These are phyloP conservation scores for Leccinellum rugosiceps DNA, from an alignment of 768 basidiomycete genomes.

Conservation along the genomic window DNA sequence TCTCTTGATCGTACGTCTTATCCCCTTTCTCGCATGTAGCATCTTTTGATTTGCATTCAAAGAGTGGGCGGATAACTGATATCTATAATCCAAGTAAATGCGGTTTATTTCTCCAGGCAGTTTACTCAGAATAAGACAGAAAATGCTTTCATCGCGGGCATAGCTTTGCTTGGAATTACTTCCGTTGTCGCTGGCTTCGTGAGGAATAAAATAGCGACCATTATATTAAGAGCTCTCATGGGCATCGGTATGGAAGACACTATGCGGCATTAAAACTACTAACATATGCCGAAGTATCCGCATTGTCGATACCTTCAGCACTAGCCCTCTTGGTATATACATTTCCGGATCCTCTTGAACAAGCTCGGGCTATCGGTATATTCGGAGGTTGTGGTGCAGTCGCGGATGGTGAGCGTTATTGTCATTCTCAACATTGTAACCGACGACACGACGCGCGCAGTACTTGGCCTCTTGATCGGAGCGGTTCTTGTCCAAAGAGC, in stretches of 20 bases:
- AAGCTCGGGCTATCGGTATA: constrained; percentile 45
- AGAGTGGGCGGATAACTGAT: constrained; percentile 28
- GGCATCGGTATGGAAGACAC: constrained; percentile 38
- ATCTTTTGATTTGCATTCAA: constrained; percentile 8
- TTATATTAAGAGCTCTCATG: constrained; percentile 49
- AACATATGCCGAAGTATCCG: constrained; percentile 35
- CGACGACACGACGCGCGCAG: constrained; percentile 16
- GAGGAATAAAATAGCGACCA: constrained; percentile 42
- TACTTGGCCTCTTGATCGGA: constrained; percentile 42
- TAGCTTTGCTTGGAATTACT: constrained; percentile 39
- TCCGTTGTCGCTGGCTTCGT: constrained; percentile 48
- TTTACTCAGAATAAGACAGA: constrained; percentile 36
- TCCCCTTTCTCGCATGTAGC: neutral
- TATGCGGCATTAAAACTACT: neutral
- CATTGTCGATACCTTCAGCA: constrained; percentile 51
- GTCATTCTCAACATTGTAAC: neutral
- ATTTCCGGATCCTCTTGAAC: constrained; percentile 45
- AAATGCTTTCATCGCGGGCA: constrained; percentile 41
- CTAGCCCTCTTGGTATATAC: constrained; percentile 47
- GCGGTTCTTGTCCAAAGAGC: constrained; percentile 40
- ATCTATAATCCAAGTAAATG: constrained; percentile 32
- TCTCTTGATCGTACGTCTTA: constrained; percentile 21
- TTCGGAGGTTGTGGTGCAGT: constrained; percentile 46
- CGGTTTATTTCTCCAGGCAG: constrained; percentile 15
- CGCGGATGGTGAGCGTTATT: constrained; percentile 36